phyloP scores from a whole-genome alignment of 305 asterid genomes.

The Withania somnifera region DNA sequence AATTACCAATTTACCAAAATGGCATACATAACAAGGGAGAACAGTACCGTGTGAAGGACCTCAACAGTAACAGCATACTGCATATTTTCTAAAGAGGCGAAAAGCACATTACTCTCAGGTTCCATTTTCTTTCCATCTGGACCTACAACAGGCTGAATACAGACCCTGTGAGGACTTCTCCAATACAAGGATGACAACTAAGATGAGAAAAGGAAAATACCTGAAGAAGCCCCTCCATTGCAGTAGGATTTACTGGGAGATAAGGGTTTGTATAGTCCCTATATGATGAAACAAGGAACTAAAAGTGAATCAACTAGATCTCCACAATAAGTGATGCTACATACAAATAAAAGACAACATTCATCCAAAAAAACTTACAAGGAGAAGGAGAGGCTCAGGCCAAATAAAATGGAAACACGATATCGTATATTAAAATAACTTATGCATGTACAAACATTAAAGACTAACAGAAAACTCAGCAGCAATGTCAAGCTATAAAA shows the following conservation, averaged over 20 bases:
- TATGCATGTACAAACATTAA: neutral
- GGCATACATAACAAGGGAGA: neutral
- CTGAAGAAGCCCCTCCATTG: slow-evolving; percentile 67
- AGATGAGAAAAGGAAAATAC: slow-evolving; percentile 23
- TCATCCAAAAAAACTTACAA: neutral
- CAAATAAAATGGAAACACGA: neutral
- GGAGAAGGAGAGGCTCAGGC: neutral
- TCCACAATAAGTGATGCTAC: neutral
- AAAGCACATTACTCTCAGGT: slow-evolving; percentile 69
- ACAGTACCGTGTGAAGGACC: slow-evolving; percentile 47
- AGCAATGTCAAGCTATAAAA: neutral
- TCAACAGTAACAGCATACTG: slow-evolving; percentile 75
- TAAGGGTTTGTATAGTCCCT: slow-evolving; percentile 86
- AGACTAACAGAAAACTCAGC: neutral
- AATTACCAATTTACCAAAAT: neutral
- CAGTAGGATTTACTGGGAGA: slow-evolving; percentile 75
- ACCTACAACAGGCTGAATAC: slow-evolving; percentile 65
- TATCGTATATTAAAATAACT: neutral
- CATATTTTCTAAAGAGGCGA: slow-evolving; percentile 76
- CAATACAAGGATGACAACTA: slow-evolving; percentile 1
- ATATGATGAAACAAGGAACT: slow-evolving; percentile 15
- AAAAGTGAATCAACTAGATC: slow-evolving; percentile 8
- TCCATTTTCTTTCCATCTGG: slow-evolving; percentile 69
- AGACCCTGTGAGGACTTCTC: slow-evolving; percentile 10
- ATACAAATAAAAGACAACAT: neutral